Evolutionary conservation across 164 flowering plant species (phyloP).

Genomic region (grape (Vitis vinifera)): ASM3070453v1 NC_081811.1:22379001-22379500

Average conservation of each 20-base stretch:
- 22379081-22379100: no score
- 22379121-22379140: no score
- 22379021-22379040: no score
- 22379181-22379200: background rate
- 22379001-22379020: no score
- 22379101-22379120: no score
- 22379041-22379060: no score
- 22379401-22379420: conserved; percentile 73
- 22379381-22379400: conserved; percentile 81
- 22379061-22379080: no score
- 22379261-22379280: conserved; percentile 72
- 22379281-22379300: conserved; percentile 76
- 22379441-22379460: conserved; percentile 1
- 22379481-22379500: background rate
- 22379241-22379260: conserved; percentile 67
- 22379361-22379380: conserved; percentile 65
- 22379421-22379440: conserved; percentile 72
- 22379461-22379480: background rate
- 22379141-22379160: background rate
- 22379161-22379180: background rate
- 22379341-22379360: conserved; percentile 70
- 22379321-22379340: conserved; percentile 59
- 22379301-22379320: conserved; percentile 62
- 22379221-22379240: conserved; percentile 70
- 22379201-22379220: conserved; percentile 53